Base-by-base conservation (phyloP, 495 filamentous ascomycete species). In the Polyplosphaeria fusca region DNA sequence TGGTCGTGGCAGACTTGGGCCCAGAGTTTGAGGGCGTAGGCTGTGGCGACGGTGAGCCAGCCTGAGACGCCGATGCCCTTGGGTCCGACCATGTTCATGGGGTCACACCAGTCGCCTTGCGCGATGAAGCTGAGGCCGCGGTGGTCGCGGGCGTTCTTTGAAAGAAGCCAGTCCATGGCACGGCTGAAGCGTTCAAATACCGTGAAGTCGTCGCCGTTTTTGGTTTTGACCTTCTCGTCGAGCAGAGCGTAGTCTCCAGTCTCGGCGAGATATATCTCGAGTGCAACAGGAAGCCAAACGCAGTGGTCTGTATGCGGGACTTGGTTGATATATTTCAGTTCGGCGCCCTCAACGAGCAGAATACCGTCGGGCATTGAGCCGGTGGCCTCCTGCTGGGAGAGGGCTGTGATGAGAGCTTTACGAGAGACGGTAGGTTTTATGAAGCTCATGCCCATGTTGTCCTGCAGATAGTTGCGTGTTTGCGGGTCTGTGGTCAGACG, bases 391-490 rank as follows among this genome's bases (percentile, higher is more conserved):
- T 81, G 79, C 55, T 81, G 79, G 5, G 72, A 61, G 3, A 81
- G 64, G 11, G 77, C 76, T 0, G 63, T 76, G 40, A 80, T 18
- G 47, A 81, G 73, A 22, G 77, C 72, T 18, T 67, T 67, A 16
- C 77, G 73, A 40, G 77, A 58, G 12, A 79, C 75, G 1, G 72
- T 62, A 1, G 79, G 76, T 55, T 76, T 74, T 65, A 81, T 79
- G 67, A 75, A 81, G 57, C 74, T 76, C 79, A 81, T 81, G 53
- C 79, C 79, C 79, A 81, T 80, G 65, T 79, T 80, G 70, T 81
- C 79, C 54, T 81, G 79, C 20, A 81, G 61, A 64, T 80, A 81
- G 63, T 81, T 81, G 20, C 79, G 75, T 16, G 79, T 81, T 63
- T 81, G 79, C 32, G 79, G 79, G 56, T 81, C 79, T 0, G 79